A percentile compares a stretch with the other conserved stretches of the same genome.
These are phyloP conservation scores for Thalassiosira livingstoniorum DNA, from an alignment of 352 stramenopile species.

Conservation along the genomic window DNA sequence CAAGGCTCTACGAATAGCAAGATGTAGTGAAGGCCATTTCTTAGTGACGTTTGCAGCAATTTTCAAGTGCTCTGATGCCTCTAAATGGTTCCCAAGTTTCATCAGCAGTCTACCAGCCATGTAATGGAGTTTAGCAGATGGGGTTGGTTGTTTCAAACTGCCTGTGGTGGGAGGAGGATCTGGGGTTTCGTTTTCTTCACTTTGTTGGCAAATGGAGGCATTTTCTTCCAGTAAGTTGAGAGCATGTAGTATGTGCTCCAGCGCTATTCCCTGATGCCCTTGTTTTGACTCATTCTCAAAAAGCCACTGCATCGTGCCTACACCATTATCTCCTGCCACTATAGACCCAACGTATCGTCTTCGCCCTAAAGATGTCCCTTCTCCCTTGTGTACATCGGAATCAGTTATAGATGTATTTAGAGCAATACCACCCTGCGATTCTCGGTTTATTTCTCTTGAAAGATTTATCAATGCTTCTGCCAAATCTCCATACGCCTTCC, in stretches of 20 bases:
- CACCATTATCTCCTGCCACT: slow-evolving; percentile 46
- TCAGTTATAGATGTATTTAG: slow-evolving; percentile 4
- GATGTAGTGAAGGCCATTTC: slow-evolving; percentile 72
- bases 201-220: slow-evolving; percentile 17
- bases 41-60: slow-evolving; percentile 58
- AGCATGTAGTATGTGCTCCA: slow-evolving; percentile 52
- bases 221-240: slow-evolving; percentile 56
- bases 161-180: neutral
- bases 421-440: slow-evolving; percentile 12
- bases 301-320: slow-evolving; percentile 30
- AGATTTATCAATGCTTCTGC: slow-evolving; percentile 67
- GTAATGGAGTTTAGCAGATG: slow-evolving; percentile 71
- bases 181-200: neutral
- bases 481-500: slow-evolving; percentile 66
- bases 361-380: neutral
- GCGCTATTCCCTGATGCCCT: slow-evolving; percentile 66
- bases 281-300: slow-evolving; percentile 60
- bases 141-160: slow-evolving; percentile 19
- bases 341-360: slow-evolving; percentile 68
- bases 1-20: slow-evolving; percentile 65
- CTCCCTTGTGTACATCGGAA: neutral
- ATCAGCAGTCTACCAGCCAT: slow-evolving; percentile 73
- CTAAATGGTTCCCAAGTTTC: slow-evolving; percentile 50
- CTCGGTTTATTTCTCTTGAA: slow-evolving; percentile 34
- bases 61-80: slow-evolving; percentile 68